Evolutionary conservation across 257 asterid genomes (phyloP).

Genomic region (Nicotiana paniculata): DNA sequence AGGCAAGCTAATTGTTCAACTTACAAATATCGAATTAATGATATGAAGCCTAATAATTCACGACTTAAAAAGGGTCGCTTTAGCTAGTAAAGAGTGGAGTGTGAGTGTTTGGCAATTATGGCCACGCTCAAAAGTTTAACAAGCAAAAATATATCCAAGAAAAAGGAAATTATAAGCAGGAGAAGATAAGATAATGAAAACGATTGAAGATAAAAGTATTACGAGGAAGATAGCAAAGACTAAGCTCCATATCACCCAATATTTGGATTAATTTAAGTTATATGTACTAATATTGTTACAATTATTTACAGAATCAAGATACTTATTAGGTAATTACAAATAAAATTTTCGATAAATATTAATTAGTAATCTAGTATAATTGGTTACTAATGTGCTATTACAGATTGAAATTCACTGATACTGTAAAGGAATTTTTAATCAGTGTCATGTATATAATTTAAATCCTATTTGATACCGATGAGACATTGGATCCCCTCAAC

Average conservation of each 20-base stretch:
- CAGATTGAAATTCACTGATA: too few species aligned
- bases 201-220: not conserved
- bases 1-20: not conserved
- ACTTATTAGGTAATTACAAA: not conserved
- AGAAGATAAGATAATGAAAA: conserved; percentile 3
- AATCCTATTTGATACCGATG: not conserved
- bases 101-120: not conserved
- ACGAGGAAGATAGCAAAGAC: not conserved
- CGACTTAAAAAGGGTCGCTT: not conserved
- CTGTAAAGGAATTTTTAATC: too few species aligned
- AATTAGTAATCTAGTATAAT: too few species aligned
- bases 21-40: not conserved
- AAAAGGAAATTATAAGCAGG: not conserved
- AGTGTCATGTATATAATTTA: not conserved
- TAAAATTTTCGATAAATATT: not conserved
- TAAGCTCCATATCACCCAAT: not conserved
- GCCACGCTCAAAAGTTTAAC: not conserved
- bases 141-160: not conserved
- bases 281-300: not conserved
- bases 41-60: not conserved
- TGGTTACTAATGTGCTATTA: too few species aligned
- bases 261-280: not conserved
- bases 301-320: not conserved
- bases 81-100: not conserved
- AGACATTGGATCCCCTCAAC: not conserved